Conservation (phyloP, 208 protist species). For the Naegleria fowleri region DNA sequence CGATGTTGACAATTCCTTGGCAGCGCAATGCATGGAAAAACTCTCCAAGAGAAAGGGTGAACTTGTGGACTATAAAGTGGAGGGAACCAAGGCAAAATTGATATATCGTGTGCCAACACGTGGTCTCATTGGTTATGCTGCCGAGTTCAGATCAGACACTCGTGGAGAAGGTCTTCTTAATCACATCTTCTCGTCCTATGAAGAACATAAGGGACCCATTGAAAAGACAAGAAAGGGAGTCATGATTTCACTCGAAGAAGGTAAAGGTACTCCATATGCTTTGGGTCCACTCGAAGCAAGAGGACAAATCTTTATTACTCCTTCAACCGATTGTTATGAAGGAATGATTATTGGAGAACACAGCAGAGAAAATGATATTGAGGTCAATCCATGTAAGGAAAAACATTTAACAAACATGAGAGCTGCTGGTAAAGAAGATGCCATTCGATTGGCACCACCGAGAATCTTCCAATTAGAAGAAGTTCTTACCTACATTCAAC, state of each 20-base stretch:
- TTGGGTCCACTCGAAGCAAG: conserved; percentile 47
- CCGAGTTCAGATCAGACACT: conserved; percentile 46
- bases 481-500: conserved; percentile 50
- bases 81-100: conserved; percentile 41
- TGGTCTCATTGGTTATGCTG: conserved; percentile 49
- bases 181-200: conserved; percentile 47
- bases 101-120: conserved; percentile 46
- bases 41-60: conserved; percentile 44
- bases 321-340: conserved; percentile 51
- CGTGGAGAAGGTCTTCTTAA: conserved; percentile 51
- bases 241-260: conserved; percentile 52
- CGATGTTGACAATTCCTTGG: conserved; percentile 50
- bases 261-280: conserved; percentile 51
- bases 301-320: conserved; percentile 52
- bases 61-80: conserved; percentile 43
- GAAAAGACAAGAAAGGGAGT: conserved; percentile 52
- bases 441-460: conserved; percentile 45
- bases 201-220: conserved; percentile 45
- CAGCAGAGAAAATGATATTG: conserved; percentile 47
- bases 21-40: conserved; percentile 48
- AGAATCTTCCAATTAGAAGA: conserved; percentile 54
- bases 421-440: conserved; percentile 48
- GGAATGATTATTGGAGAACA: conserved; percentile 64
- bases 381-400: conserved; percentile 55
- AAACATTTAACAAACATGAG: conserved; percentile 60